A percentile compares a stretch with the other conserved stretches of the same genome.
phyloP scores from a whole-genome alignment of 352 stramenopile species.

The Blastocystis sp. region DNA sequence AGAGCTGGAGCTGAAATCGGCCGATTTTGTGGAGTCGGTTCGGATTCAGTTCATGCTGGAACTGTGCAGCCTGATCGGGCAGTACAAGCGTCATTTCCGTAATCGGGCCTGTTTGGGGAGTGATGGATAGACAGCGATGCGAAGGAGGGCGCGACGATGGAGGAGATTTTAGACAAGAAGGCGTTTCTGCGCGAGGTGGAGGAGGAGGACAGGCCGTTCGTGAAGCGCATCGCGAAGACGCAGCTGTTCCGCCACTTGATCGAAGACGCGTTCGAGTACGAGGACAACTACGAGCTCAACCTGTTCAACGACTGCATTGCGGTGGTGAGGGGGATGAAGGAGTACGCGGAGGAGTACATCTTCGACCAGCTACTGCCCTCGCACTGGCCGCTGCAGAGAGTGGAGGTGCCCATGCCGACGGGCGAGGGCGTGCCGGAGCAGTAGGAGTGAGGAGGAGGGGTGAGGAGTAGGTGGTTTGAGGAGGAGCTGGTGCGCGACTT shows the following conservation, averaged over 20 bases:
- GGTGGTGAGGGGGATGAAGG: neutral
- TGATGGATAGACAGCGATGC: slow-evolving; percentile 17
- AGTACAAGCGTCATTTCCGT: slow-evolving; percentile 40
- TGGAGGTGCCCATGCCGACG: slow-evolving; percentile 2
- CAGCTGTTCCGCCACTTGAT: slow-evolving; percentile 59
- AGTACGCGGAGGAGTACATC: slow-evolving; percentile 40
- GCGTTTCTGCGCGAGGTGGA: slow-evolving; percentile 36
- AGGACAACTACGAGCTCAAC: slow-evolving; percentile 65
- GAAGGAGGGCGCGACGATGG: slow-evolving; percentile 3
- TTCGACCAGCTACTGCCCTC: slow-evolving; percentile 15
- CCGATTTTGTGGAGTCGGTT: slow-evolving; percentile 47
- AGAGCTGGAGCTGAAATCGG: neutral
- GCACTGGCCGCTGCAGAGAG: slow-evolving; percentile 33
- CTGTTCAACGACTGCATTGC: slow-evolving; percentile 56
- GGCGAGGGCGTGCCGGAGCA: neutral
- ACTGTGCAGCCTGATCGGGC: slow-evolving; percentile 31
- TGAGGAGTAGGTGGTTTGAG: slow-evolving; percentile 24
- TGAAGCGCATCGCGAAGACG: slow-evolving; percentile 32
- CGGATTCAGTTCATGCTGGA: slow-evolving; percentile 50
- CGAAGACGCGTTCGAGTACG: slow-evolving; percentile 60
- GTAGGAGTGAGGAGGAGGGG: neutral
- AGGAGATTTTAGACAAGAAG: slow-evolving; percentile 55
- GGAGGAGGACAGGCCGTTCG: slow-evolving; percentile 38
- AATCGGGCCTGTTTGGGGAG: neutral
- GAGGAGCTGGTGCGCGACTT: slow-evolving; percentile 18